Evolutionary conservation across 2,329 filamentous ascomycete species (phyloP).

Genomic region (Trichoderma sp.): DNA sequence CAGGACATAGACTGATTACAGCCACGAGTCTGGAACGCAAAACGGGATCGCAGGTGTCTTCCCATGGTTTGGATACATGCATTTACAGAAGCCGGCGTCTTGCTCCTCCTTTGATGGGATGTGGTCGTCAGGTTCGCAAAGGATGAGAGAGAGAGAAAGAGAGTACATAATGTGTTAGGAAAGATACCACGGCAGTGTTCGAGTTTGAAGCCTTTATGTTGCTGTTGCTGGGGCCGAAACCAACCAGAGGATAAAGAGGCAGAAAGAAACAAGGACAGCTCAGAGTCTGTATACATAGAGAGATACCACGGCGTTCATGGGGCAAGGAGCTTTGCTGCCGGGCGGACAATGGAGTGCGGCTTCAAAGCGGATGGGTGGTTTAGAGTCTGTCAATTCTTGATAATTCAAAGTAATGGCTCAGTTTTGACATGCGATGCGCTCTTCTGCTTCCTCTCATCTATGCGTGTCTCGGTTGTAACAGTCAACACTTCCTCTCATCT

Average conservation of each 20-base stretch:
- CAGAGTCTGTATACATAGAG: not conserved
- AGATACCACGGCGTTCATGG: slow-evolving; percentile 31
- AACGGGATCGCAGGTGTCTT: not conserved
- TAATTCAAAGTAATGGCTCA: too few relatives aligned
- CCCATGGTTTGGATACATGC: slow-evolving; percentile 12
- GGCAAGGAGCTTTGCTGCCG: not conserved
- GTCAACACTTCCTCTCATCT: not conserved
- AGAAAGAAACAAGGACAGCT: not conserved
- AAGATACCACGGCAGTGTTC: too few relatives aligned
- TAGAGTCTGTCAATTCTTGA: not conserved
- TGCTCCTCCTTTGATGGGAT: not conserved
- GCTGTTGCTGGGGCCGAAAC: not conserved
- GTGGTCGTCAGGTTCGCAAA: not conserved
- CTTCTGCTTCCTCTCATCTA: not conserved
- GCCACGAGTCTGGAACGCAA: not conserved
- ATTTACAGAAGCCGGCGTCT: not conserved
- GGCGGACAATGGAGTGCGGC: not conserved
- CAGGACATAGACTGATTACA: not conserved
- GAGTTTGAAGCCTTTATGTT: too few relatives aligned
- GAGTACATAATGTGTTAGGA: too few relatives aligned
- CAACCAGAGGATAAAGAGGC: not conserved
- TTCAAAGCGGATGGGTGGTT: not conserved
- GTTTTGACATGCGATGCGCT: not conserved
- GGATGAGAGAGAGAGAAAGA: too few relatives aligned
- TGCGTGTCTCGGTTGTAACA: not conserved